These are phyloP conservation scores for Teunomyces stri DNA, from an alignment of 805 yeast species.

Conservation along the genomic window DNA sequence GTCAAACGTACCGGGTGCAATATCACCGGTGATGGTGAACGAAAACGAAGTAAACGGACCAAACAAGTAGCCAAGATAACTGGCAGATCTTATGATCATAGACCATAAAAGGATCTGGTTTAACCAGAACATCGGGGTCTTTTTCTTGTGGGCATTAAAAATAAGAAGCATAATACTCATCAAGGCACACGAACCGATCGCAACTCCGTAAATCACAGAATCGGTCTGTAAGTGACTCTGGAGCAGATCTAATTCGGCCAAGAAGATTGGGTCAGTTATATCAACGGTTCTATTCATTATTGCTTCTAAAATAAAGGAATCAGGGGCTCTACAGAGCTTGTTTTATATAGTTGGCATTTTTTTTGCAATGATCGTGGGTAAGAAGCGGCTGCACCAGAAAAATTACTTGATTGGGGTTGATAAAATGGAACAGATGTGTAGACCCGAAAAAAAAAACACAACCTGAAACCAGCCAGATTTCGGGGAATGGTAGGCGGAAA, in stretches of 20 bases:
- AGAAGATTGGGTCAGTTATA: not conserved
- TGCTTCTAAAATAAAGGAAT: not conserved
- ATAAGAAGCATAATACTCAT: conserved; percentile 6
- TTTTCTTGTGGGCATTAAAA: conserved; percentile 40
- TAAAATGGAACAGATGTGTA: not conserved
- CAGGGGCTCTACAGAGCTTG: not conserved
- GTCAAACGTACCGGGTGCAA: conserved; percentile 23
- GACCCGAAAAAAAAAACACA: not conserved
- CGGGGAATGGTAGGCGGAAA: no score
- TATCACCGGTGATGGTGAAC: conserved; percentile 33
- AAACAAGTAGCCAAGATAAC: conserved; percentile 53
- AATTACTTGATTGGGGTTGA: not conserved
- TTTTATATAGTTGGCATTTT: not conserved
- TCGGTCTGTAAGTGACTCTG: not conserved
- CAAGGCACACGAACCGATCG: conserved; percentile 11
- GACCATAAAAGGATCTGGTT: conserved; percentile 61
- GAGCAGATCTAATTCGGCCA: not conserved
- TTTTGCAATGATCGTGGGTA: not conserved
- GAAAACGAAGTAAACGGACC: conserved; percentile 53
- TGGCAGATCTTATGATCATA: conserved; percentile 56
- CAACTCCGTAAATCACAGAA: conserved; percentile 7
- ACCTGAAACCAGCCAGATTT: not conserved
- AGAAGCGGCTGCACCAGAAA: not conserved
- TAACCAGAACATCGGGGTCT: conserved; percentile 69
- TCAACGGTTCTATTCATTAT: not conserved